Percentiles rank a stretch among this genome's conserved stretches.
These are phyloP conservation scores for Sicyos edulis DNA, from an alignment of 306 rosid genomes.

Conservation along the genomic window DNA sequence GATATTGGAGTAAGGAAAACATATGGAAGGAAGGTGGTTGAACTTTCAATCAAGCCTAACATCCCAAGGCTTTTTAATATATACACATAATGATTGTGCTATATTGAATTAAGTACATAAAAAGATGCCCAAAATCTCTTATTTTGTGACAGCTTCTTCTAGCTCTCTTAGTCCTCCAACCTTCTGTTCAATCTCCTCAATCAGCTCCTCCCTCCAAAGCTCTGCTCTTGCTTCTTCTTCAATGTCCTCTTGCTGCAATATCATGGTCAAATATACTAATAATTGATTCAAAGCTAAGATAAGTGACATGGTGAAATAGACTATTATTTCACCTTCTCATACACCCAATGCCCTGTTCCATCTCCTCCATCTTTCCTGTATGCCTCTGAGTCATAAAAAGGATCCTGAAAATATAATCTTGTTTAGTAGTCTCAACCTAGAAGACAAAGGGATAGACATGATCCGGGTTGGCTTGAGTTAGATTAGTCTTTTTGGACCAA, in stretches of 20 bases:
- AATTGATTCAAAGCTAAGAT: neutral
- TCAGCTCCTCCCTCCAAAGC: constrained; percentile 71
- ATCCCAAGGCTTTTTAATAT: no score
- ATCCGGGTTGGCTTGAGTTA: no score
- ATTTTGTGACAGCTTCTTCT: constrained; percentile 31
- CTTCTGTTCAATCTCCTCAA: constrained; percentile 77
- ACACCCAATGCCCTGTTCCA: no score
- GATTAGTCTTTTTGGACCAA: no score
- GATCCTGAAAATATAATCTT: constrained; percentile 50
- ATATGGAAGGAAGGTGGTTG: no score
- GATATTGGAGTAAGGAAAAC: no score
- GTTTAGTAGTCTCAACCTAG: no score
- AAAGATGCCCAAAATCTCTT: constrained; percentile 26
- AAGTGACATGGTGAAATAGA: neutral
- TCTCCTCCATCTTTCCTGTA: constrained; percentile 78
- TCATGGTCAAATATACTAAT: no score
- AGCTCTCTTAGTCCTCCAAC: no score
- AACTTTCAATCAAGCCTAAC: no score
- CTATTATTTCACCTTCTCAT: no score
- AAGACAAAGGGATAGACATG: neutral
- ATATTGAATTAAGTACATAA: neutral
- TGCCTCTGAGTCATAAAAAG: constrained; percentile 68
- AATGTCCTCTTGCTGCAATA: constrained; percentile 65
- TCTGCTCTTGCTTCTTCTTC: constrained; percentile 77
- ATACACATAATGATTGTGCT: no score